These are phyloP conservation scores for Gentiana macrophylla DNA, from an alignment of 257 asterid species.

Conservation along the genomic window DNA sequence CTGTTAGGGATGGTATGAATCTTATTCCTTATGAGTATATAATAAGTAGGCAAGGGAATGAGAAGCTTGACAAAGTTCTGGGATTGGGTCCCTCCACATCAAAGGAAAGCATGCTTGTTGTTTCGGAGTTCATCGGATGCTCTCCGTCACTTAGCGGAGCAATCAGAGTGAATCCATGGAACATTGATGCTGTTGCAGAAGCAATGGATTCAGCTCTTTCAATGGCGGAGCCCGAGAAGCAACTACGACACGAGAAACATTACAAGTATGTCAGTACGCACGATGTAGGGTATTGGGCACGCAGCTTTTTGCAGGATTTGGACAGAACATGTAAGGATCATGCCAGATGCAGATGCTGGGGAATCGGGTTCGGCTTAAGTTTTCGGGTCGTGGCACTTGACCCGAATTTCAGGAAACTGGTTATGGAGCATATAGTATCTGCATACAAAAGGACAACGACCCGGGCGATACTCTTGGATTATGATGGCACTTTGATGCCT, in stretches of 20 bases:
- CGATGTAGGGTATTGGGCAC: slow-evolving; percentile 87
- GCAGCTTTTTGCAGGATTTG: slow-evolving; percentile 76
- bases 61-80: slow-evolving; percentile 40
- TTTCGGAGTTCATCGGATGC: slow-evolving; percentile 84
- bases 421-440: slow-evolving; percentile 81
- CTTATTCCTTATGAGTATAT: slow-evolving; percentile 79
- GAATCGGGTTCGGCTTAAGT: slow-evolving; percentile 80
- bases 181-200: slow-evolving; percentile 66
- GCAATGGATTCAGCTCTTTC: slow-evolving; percentile 75
- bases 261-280: slow-evolving; percentile 83
- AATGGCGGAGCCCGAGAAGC: slow-evolving; percentile 78
- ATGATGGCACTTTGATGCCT: slow-evolving; percentile 89
- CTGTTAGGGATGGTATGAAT: slow-evolving; percentile 93
- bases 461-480: slow-evolving; percentile 69
- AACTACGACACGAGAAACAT: slow-evolving; percentile 76
- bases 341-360: slow-evolving; percentile 71
- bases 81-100: slow-evolving; percentile 32
- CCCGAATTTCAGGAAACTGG: slow-evolving; percentile 68
- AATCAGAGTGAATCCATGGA: slow-evolving; percentile 84
- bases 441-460: slow-evolving; percentile 61
- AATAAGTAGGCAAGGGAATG: slow-evolving; percentile 71
- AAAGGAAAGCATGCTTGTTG: slow-evolving; percentile 74
- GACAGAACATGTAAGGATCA: slow-evolving; percentile 84
- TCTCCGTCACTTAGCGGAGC: slow-evolving; percentile 83
- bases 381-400: slow-evolving; percentile 83